Conservation (phyloP, 768 basidiomycete species). For the Cantharellus cinnabarinus region DNA sequence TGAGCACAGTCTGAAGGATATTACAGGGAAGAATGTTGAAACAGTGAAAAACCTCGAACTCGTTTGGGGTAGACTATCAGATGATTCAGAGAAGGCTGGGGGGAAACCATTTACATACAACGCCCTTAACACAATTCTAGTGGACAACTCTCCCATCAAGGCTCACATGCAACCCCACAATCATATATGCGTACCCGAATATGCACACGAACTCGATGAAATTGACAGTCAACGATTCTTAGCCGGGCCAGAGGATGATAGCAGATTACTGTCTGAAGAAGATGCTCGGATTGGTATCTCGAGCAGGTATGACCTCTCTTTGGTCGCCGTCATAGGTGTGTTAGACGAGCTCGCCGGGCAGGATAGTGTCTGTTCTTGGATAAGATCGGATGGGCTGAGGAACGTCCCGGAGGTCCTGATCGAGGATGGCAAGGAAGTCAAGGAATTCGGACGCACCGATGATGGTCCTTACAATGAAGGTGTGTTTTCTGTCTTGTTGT, state of each 20-base stretch:
- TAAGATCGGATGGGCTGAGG: constrained; percentile 5
- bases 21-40: constrained; percentile 19
- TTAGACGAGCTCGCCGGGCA: constrained; percentile 4
- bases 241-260: not conserved
- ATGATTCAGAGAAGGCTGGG: not conserved
- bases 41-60: constrained; percentile 62
- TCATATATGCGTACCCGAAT: constrained; percentile 26
- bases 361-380: constrained; percentile 6
- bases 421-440: not conserved
- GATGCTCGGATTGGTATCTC: not conserved
- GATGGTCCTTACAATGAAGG: too few relatives aligned
- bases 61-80: constrained; percentile 34
- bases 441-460: too few relatives aligned
- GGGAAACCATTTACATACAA: constrained; percentile 17
- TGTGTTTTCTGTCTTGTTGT: too few relatives aligned
- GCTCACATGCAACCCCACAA: constrained; percentile 60
- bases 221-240: not conserved
- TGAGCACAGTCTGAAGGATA: constrained; percentile 11
- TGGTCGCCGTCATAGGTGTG: constrained; percentile 9
- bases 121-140: constrained; percentile 27
- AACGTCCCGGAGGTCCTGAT: not conserved
- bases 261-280: not conserved
- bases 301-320: not conserved
- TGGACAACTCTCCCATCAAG: constrained; percentile 34
- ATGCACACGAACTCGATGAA: not conserved